Evolutionary conservation across 306 rosid genomes (phyloP), one percentile per base, ranked within the genome.

Genomic region (Cicer chorassanicum): DNA sequence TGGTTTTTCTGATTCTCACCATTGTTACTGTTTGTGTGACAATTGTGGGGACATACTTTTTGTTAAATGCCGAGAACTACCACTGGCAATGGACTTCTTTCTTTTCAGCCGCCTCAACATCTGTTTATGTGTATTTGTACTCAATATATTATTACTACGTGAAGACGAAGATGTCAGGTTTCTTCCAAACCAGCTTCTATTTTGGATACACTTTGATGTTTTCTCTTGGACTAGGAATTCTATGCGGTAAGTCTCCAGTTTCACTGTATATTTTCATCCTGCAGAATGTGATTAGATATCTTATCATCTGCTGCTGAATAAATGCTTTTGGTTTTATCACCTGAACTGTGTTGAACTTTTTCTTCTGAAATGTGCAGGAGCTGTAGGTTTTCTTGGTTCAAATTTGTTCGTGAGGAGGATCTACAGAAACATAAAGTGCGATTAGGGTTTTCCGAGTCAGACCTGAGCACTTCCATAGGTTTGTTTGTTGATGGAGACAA

Each of bases 81-180:
- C 96, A 95, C 92, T 95, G 99, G 99, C 98, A 88, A 81, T 95
- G 99, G 99, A 95, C 99, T 77, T 95, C 99, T 78, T 95, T 95
- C 96, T 95, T 92, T 87, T 95, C 99, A 45, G 99, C 99, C 50
- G 98, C 98, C 49, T 95, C 99, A 34, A 95, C 99, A 43, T 90
- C 99, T 68, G 93, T 92, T 36, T 95, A 95, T 36, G 99, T 95
- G 78, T 95, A 95, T 80, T 81, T 95, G 83, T 95, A 95, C 77
- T 92, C 99, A 18, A 85, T 92, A 68, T 95, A 95, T 85, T 95
- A 95, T 84, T 95, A 85, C 85, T 83, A 89, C 51, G 93, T 91
- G 70, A 95, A 95, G 98, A 95, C 99, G 2, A 95, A 92, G 88
- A 95, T 95, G 99, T 95, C 98, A 15, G 99, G 99, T 75, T 95